Percentiles rank a stretch among this genome's conserved stretches.
phyloP scores from a whole-genome alignment of 106 monocot genomes.

The Platanthera guangdongensis region DNA sequence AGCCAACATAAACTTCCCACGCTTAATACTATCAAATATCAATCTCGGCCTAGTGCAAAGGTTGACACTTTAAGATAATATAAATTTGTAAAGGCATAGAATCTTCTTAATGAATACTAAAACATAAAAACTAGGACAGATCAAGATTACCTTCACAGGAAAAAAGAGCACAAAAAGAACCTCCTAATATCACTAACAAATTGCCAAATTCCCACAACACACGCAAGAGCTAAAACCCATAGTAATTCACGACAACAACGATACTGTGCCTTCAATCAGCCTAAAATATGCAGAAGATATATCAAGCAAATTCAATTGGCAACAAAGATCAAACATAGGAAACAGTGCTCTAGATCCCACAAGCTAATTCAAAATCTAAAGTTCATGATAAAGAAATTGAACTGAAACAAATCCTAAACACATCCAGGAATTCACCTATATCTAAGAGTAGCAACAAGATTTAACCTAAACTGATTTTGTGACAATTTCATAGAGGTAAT shows the following conservation, averaged over 20 bases:
- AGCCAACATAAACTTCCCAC: too few relatives aligned
- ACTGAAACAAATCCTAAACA: background rate
- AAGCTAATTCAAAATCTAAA: background rate
- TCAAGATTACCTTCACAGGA: background rate
- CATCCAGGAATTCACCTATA: background rate
- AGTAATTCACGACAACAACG: background rate
- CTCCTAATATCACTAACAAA: background rate
- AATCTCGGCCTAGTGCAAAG: too few relatives aligned
- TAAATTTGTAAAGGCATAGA: background rate
- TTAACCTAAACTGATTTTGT: background rate
- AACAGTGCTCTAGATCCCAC: background rate
- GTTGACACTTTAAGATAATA: too few relatives aligned
- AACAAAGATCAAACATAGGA: background rate
- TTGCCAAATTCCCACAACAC: background rate
- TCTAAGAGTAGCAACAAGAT: background rate
- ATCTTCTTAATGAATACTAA: background rate
- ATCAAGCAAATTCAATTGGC: background rate
- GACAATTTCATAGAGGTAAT: background rate
- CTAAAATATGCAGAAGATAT: background rate
- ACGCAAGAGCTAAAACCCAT: background rate
- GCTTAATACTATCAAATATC: too few relatives aligned
- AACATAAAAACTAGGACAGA: background rate
- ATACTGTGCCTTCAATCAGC: background rate
- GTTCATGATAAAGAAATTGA: background rate
- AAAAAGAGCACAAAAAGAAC: background rate